Percentiles rank a stretch among this genome's conserved stretches.
These are phyloP conservation scores for Solanum piurae DNA, from an alignment of 257 asterid species.

Conservation along the genomic window DNA sequence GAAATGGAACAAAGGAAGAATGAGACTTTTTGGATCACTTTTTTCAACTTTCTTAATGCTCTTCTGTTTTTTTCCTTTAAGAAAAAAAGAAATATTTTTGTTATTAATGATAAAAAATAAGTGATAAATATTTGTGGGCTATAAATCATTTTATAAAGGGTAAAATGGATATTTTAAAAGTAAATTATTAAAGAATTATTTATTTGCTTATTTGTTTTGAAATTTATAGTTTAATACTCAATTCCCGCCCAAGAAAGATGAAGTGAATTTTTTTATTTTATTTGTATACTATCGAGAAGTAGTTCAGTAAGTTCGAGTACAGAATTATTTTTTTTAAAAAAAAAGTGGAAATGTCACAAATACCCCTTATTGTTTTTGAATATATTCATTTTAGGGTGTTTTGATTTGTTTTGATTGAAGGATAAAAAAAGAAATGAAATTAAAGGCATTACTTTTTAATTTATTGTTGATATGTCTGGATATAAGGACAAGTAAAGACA, in stretches of 20 bases:
- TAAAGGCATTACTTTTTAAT: background rate
- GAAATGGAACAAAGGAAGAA: background rate
- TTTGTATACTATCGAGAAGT: background rate
- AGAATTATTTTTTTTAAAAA: background rate
- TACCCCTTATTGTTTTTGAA: background rate
- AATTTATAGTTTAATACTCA: background rate
- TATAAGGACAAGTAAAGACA: background rate
- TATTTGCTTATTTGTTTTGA: background rate
- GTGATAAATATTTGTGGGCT: too few species aligned
- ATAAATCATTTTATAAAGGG: too few species aligned
- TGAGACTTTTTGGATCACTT: background rate
- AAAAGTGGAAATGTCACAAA: background rate
- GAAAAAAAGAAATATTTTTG: too few species aligned
- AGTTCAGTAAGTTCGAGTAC: background rate
- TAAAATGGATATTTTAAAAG: rapidly evolving
- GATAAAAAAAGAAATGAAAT: background rate
- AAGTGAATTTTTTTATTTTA: background rate
- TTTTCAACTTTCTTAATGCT: background rate
- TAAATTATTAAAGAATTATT: background rate
- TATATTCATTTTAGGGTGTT: background rate
- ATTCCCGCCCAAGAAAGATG: background rate
- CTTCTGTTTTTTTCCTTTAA: background rate
- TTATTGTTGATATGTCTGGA: background rate
- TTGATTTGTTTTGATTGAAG: background rate
- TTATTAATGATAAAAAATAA: too few species aligned